Base-by-base conservation (phyloP, 1,139 yeast species). In the Scheffersomyces insectosa region DNA sequence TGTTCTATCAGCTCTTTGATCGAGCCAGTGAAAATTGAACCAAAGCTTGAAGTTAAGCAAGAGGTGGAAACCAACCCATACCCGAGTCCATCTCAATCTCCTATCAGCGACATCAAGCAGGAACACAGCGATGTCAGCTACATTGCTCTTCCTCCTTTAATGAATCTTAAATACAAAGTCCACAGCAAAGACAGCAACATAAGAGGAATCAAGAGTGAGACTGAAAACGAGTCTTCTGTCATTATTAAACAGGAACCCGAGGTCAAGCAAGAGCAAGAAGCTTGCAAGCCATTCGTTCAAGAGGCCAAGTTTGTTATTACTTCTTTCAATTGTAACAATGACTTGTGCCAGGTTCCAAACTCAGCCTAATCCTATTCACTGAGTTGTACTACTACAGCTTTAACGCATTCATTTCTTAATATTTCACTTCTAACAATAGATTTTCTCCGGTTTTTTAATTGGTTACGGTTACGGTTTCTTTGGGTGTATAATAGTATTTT, bases 271-370 rank as follows among this genome's bases (percentile, higher is more conserved):
- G 38, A 15, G 14, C 23, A 15, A 14, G n/a, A 15, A 2, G 15
- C 23, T 13, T 14, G 23, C 20, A 28, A 13, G 11, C 20, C 34
- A 13, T n/a, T 15, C 5, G 15, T 20, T 31, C 34, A 14, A 9
- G 38, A 43, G 34, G 46, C 62, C 30, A 57, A 52, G 48, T 64
- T 63, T 43, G 55, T 64, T 34, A 52, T 64, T 35, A 63, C 69
- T 9, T 61, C 68, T 5, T 55, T 61, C 43, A 56, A 63, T 46
- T 45, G 43, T 12, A 55, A 62, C 37, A 61, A 61, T 34, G 63
- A 56, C 44, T 59, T 63, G 49, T 62, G 66, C 39, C 66, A 58
- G 42, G 54, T 62, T 27, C 15, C 25, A 20, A 20, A 20, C 25
- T 20, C 25, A 20, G 25, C 25, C 7, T 20, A 20, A 20, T 20